Conservation (phyloP, 2,329 filamentous ascomycete species). For the Cladosporium sp. region DNA sequence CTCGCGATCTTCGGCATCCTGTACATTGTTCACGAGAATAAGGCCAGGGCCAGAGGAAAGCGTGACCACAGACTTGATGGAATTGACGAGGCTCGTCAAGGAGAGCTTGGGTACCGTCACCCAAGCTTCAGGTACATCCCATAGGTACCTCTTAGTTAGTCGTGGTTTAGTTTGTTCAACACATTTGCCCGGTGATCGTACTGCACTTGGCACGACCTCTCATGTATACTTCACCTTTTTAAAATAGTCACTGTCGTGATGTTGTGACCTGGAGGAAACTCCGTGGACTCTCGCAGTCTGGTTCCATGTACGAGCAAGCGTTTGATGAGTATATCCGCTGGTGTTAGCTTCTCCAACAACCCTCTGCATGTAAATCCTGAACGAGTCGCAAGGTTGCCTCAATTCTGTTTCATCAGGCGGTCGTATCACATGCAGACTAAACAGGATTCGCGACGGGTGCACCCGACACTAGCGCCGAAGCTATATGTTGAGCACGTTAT, state of each 20-base stretch:
- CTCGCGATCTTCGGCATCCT: conserved; percentile 52
- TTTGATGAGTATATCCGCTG: background rate
- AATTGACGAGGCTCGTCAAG: conserved; percentile 48
- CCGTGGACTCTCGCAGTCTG: background rate
- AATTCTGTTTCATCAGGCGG: background rate
- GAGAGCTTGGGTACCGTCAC: conserved; percentile 54
- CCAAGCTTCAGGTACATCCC: conserved; percentile 59
- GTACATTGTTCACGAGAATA: conserved; percentile 59
- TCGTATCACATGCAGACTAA: background rate
- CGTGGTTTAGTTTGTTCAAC: conserved; percentile 14
- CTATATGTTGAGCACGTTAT: conserved; percentile 12
- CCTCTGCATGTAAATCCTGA: background rate
- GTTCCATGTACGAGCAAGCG: background rate
- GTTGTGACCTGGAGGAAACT: background rate
- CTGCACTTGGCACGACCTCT: conserved; percentile 7
- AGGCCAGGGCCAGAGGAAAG: conserved; percentile 48
- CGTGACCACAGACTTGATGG: conserved; percentile 53
- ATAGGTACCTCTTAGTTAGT: conserved; percentile 26
- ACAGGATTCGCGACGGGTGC: background rate
- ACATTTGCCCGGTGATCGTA: conserved; percentile 4
- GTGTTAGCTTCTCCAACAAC: background rate
- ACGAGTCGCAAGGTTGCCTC: background rate
- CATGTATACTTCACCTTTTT: background rate
- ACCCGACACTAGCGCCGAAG: conserved; percentile 2
- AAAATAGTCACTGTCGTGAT: background rate